Conservation (phyloP, 352 stramenopile genomes). For the Phytophthora syringae region DNA sequence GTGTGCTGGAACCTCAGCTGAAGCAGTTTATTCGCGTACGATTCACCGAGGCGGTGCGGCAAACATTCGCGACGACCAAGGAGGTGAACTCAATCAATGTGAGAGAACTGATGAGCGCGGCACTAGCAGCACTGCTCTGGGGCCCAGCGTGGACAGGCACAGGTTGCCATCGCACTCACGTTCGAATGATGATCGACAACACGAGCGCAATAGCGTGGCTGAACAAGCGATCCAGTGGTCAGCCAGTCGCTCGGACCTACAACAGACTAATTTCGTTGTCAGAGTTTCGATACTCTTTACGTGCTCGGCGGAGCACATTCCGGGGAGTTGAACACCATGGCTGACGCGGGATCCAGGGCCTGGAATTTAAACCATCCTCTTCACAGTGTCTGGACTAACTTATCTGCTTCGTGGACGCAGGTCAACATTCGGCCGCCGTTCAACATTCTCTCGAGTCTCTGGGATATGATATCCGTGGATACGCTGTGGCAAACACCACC, state of each 20-base stretch:
- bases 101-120: constrained; percentile 5
- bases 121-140: constrained; percentile 9
- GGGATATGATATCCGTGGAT: constrained; percentile 5
- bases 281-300: constrained; percentile 5
- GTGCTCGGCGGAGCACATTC: constrained; percentile 14
- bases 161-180: not conserved
- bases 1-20: constrained; percentile 12
- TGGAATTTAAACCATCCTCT: constrained; percentile 12
- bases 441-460: constrained; percentile 21
- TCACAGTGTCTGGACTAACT: constrained; percentile 14
- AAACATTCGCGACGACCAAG: constrained; percentile 1
- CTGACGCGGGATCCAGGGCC: constrained; percentile 8
- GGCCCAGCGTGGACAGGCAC: not conserved
- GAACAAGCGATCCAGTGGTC: not conserved
- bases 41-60: not conserved
- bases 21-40: constrained; percentile 13
- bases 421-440: constrained; percentile 4
- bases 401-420: constrained; percentile 21
- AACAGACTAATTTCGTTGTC: constrained; percentile 10
- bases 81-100: constrained; percentile 16
- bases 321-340: constrained; percentile 13
- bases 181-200: constrained; percentile 14
- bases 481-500: not conserved
- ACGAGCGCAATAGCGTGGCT: constrained; percentile 4
- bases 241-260: constrained; percentile 1